Percentiles rank a stretch among this genome's conserved stretches.
Conservation (phyloP, 2,329 filamentous ascomycete genomes). For the Atkinsonella texensis region DNA sequence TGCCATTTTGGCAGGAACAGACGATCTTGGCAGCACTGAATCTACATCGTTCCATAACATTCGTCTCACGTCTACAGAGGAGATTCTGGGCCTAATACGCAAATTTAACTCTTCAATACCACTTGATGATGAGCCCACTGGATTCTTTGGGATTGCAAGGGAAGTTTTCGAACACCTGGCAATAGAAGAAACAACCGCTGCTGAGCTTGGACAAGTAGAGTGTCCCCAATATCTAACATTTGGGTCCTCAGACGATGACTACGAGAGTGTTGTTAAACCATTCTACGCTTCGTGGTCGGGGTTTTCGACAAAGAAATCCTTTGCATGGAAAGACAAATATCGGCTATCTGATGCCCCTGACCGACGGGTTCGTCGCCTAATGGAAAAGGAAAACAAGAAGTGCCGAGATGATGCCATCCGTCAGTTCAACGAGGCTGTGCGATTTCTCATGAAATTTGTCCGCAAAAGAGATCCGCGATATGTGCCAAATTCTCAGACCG, state of each 20-base stretch:
- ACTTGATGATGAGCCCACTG: slow-evolving; percentile 66
- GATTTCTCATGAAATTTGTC: slow-evolving; percentile 76
- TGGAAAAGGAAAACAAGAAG: slow-evolving; percentile 93
- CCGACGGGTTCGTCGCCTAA: slow-evolving; percentile 64
- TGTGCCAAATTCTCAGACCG: slow-evolving; percentile 61
- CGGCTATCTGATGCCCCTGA: slow-evolving; percentile 78
- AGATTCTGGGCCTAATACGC: slow-evolving; percentile 66
- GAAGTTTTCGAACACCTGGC: slow-evolving; percentile 71
- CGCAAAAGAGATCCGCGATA: slow-evolving; percentile 86
- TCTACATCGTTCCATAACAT: slow-evolving; percentile 55
- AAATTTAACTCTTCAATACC: slow-evolving; percentile 68
- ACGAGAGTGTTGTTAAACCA: slow-evolving; percentile 61
- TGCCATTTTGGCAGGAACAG: slow-evolving; percentile 62
- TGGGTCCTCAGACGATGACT: slow-evolving; percentile 61
- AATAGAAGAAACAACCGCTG: slow-evolving; percentile 66
- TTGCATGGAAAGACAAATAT: slow-evolving; percentile 82
- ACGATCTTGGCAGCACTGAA: slow-evolving; percentile 31
- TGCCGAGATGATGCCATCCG: slow-evolving; percentile 68
- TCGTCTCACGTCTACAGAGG: slow-evolving; percentile 65
- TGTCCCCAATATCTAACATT: slow-evolving; percentile 67
- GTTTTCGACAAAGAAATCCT: slow-evolving; percentile 76
- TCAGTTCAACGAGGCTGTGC: slow-evolving; percentile 87
- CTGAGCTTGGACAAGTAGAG: slow-evolving; percentile 52
- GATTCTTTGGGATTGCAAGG: slow-evolving; percentile 74
- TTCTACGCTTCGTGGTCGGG: slow-evolving; percentile 76